These are phyloP conservation scores for Claviceps purpurea DNA, from an alignment of 2,329 filamentous ascomycete genomes.

Conservation along the genomic window DNA sequence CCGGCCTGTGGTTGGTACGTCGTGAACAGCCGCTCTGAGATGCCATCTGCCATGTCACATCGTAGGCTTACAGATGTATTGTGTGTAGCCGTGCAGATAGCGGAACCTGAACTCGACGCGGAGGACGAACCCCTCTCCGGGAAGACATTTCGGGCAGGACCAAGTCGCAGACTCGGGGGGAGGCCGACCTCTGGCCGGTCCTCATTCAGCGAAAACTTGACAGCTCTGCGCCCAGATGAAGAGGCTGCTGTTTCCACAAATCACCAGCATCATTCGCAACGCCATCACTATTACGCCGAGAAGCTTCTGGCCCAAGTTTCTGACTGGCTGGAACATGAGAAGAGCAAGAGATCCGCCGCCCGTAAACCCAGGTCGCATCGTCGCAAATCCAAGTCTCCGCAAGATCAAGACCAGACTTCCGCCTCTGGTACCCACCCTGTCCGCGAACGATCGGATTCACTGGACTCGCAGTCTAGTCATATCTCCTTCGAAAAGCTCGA, in stretches of 20 bases:
- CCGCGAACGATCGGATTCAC: constrained; percentile 36
- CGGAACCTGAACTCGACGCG: constrained; percentile 31
- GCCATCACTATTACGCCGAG: constrained; percentile 31
- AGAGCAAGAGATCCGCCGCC: constrained; percentile 45
- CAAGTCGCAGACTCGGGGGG: constrained; percentile 21
- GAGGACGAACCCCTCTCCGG: constrained; percentile 19
- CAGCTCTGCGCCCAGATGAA: constrained; percentile 15
- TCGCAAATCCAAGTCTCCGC: constrained; percentile 28
- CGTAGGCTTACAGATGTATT: constrained; percentile 12
- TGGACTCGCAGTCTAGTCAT: constrained; percentile 53
- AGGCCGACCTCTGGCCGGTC: constrained; percentile 28
- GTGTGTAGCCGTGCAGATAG: constrained; percentile 39
- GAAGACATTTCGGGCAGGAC: constrained; percentile 20
- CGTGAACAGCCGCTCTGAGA: background rate
- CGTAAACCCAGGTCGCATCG: constrained; percentile 17
- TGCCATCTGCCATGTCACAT: background rate
- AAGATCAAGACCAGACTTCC: constrained; percentile 13
- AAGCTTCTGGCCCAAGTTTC: constrained; percentile 60
- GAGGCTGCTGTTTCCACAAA: constrained; percentile 12
- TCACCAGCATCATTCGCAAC: constrained; percentile 17
- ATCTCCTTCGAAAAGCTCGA: constrained; percentile 71
- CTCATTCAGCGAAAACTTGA: constrained; percentile 26
- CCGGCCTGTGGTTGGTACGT: background rate
- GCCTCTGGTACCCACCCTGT: background rate
- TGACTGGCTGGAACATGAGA: constrained; percentile 76